A percentile compares a stretch with the other conserved stretches of the same genome.
These are phyloP conservation scores for Pseudocercospora eumusae DNA, from an alignment of 2,329 filamentous ascomycete genomes.

Conservation along the genomic window DNA sequence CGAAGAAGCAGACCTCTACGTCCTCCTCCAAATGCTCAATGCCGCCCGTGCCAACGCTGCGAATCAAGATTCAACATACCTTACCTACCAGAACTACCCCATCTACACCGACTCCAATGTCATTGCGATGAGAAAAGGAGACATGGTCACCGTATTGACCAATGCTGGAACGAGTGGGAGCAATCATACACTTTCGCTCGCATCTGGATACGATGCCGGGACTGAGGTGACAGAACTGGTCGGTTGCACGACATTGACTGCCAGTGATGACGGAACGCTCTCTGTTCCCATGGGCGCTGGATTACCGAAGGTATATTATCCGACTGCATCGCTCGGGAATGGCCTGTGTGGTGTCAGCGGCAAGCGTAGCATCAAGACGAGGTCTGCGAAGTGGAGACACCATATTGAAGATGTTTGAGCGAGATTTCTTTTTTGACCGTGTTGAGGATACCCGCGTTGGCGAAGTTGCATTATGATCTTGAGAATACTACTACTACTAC, in stretches of 20 bases:
- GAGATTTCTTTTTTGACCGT: background rate
- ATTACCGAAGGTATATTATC: conserved; percentile 42
- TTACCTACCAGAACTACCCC: conserved; percentile 44
- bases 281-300: conserved; percentile 42
- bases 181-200: conserved; percentile 34
- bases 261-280: conserved; percentile 35
- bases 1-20: conserved; percentile 45
- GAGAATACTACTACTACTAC: background rate
- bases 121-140: conserved; percentile 54
- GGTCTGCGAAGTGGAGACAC: background rate
- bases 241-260: conserved; percentile 38
- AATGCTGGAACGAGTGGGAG: conserved; percentile 36
- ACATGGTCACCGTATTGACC: conserved; percentile 44
- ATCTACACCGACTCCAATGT: conserved; percentile 46
- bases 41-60: conserved; percentile 53
- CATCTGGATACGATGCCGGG: conserved; percentile 35
- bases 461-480: background rate
- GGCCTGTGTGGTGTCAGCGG: conserved; percentile 1
- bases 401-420: background rate
- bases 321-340: conserved; percentile 25
- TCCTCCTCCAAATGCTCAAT: conserved; percentile 46
- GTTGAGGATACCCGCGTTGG: background rate
- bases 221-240: conserved; percentile 44
- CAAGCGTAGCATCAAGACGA: background rate
- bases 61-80: conserved; percentile 42